Evolutionary conservation across 495 filamentous ascomycete genomes (phyloP).

Genomic region (Penicillium canariense): DNA sequence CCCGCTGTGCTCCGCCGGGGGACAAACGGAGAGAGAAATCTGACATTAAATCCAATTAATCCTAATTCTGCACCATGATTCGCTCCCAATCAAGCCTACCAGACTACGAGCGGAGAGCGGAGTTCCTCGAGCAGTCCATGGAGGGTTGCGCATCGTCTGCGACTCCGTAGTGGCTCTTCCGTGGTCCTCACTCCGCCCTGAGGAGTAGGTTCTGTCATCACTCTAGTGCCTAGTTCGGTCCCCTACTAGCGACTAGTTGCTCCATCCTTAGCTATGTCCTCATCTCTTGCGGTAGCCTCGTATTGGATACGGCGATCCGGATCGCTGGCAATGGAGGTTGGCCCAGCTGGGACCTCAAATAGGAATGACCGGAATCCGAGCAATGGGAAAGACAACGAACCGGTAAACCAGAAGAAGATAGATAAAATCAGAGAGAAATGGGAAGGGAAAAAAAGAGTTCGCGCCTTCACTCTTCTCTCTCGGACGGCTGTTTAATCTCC

Average conservation of each 20-base stretch:
- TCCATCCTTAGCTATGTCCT: not conserved
- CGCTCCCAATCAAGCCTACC: not conserved
- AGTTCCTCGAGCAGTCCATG: constrained; percentile 13
- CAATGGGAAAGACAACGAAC: constrained; percentile 1
- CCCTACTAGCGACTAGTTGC: not conserved
- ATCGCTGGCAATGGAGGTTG: constrained; percentile 7
- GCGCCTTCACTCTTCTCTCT: not conserved
- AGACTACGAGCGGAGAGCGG: not conserved
- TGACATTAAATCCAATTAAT: not conserved
- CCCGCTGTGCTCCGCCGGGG: not conserved
- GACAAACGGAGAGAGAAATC: not conserved
- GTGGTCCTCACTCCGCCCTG: not conserved
- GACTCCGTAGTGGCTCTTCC: not conserved
- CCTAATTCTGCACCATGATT: no score
- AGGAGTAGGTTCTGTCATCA: not conserved
- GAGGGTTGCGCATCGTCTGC: not conserved
- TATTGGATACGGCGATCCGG: constrained; percentile 17
- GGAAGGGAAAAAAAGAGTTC: not conserved
- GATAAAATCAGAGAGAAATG: not conserved
- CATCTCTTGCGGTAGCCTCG: no score
- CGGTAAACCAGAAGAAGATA: not conserved
- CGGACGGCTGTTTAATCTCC: constrained; percentile 22
- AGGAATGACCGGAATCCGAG: constrained; percentile 1
- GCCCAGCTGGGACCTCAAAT: constrained; percentile 5
- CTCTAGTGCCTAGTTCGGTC: not conserved